Conservation (phyloP, 768 basidiomycete species). For the Leccinum obscurum region DNA sequence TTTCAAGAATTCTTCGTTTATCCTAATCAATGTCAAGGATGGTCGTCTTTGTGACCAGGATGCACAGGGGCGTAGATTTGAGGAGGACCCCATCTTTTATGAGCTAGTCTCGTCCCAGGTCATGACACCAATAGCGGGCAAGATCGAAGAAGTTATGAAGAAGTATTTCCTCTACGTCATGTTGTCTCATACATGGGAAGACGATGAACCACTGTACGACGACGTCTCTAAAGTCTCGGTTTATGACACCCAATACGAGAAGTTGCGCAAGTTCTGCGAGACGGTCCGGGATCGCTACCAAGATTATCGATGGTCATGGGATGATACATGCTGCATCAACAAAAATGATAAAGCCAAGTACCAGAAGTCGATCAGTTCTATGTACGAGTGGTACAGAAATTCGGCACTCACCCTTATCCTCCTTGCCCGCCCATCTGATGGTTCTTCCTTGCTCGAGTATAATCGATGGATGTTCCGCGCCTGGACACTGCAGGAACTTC, state of each 20-base stretch:
- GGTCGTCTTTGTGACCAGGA: slow-evolving; percentile 5
- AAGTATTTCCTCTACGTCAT: slow-evolving; percentile 16
- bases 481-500: slow-evolving; percentile 20
- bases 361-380: slow-evolving; percentile 7
- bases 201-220: slow-evolving; percentile 8
- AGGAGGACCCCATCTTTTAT: slow-evolving; percentile 1
- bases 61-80: slow-evolving; percentile 1
- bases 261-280: slow-evolving; percentile 11
- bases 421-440: not conserved
- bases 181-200: slow-evolving; percentile 22
- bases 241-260: slow-evolving; percentile 4
- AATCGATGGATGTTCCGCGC: slow-evolving; percentile 19
- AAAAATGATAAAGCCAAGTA: not conserved
- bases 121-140: not conserved
- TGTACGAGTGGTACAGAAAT: slow-evolving; percentile 17
- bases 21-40: slow-evolving; percentile 10
- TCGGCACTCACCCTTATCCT: slow-evolving; percentile 13
- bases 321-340: slow-evolving; percentile 15
- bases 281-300: slow-evolving; percentile 6
- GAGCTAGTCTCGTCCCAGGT: slow-evolving; percentile 6
- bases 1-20: slow-evolving; percentile 7
- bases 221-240: not conserved
- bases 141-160: slow-evolving; percentile 4
- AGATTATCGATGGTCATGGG: slow-evolving; percentile 10
- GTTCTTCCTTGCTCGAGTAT: slow-evolving; percentile 6